These are phyloP conservation scores for Haberlea rhodopensis DNA, from an alignment of 257 asterid genomes.

Conservation along the genomic window DNA sequence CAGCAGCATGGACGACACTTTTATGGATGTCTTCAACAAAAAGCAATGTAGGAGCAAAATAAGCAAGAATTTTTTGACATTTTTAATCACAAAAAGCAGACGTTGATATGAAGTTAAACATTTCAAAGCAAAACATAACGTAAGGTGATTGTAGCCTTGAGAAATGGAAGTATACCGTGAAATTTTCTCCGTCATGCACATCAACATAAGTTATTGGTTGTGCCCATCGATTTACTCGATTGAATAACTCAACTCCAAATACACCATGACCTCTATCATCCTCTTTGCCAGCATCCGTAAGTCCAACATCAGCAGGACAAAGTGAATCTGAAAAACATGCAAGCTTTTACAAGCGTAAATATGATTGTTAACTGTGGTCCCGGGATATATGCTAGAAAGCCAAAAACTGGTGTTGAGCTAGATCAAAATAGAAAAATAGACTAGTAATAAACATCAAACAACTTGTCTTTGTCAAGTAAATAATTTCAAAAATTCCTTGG, in stretches of 20 bases:
- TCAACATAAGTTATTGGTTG: constrained; percentile 88
- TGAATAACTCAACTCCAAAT: constrained; percentile 59
- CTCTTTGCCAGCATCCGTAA: constrained; percentile 57
- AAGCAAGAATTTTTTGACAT: not conserved
- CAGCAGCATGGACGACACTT: not conserved
- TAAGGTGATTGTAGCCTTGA: constrained; percentile 14
- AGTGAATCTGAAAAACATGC: constrained; percentile 52
- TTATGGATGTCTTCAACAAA: not conserved
- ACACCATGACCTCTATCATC: constrained; percentile 91
- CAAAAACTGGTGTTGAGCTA: not conserved
- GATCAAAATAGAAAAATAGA: constrained; percentile 4
- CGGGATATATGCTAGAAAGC: constrained; percentile 14
- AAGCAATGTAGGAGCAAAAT: not conserved
- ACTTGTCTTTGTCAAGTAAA: not conserved
- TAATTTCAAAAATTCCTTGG: constrained; percentile 15
- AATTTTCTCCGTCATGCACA: constrained; percentile 65
- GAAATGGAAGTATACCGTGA: constrained; percentile 54
- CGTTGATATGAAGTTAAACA: not conserved
- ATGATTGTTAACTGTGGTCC: too few relatives aligned
- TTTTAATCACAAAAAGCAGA: not conserved
- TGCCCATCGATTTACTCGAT: constrained; percentile 79
- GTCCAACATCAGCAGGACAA: constrained; percentile 84
- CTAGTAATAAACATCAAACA: constrained; percentile 9
- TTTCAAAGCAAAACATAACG: not conserved
- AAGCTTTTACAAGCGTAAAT: constrained; percentile 18